These are phyloP conservation scores for Nannochloropsis gaditana DNA, from an alignment of 108 stramenopile species.

Conservation along the genomic window DNA sequence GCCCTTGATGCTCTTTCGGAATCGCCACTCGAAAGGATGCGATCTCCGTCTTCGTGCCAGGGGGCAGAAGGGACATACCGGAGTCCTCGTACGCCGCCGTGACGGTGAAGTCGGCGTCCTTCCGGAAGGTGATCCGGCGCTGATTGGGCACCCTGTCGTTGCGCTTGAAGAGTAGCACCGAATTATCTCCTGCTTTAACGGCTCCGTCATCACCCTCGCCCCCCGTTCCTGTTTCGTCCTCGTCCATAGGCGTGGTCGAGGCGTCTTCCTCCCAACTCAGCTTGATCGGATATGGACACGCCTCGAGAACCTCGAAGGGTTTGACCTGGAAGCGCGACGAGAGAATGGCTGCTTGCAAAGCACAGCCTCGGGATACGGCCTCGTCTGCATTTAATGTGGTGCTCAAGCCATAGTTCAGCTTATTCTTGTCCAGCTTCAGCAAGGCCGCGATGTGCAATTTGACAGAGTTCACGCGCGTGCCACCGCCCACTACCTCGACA, in stretches of 20 bases:
- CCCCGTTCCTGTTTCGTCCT: constrained; percentile 23
- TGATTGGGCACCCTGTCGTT: constrained; percentile 49
- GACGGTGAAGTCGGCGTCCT: constrained; percentile 54
- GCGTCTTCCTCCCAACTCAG: constrained; percentile 78
- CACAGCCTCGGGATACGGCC: constrained; percentile 87
- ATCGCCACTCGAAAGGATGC: constrained; percentile 52
- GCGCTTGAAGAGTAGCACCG: constrained; percentile 15
- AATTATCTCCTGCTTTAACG: not conserved
- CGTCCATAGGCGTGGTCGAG: constrained; percentile 25
- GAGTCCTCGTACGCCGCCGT: constrained; percentile 45
- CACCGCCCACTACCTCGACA: constrained; percentile 93
- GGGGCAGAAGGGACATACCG: constrained; percentile 22
- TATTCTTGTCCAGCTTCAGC: constrained; percentile 61
- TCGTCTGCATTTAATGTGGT: constrained; percentile 99
- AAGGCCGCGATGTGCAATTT: constrained; percentile 70
- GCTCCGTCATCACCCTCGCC: constrained; percentile 21
- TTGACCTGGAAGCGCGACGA: constrained; percentile 93
- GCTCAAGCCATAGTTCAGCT: constrained; percentile 71
- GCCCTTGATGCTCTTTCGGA: not conserved
- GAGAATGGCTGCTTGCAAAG: constrained; percentile 91
- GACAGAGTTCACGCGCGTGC: constrained; percentile 58
- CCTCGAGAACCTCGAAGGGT: constrained; percentile 84
- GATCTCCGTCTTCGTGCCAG: constrained; percentile 47
- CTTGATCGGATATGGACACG: constrained; percentile 74
- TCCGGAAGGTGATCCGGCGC: constrained; percentile 80